A percentile compares a stretch with the other conserved stretches of the same genome.
Conservation (phyloP, 1,284 basidiomycete genomes). For the Tylopilus sp. region DNA sequence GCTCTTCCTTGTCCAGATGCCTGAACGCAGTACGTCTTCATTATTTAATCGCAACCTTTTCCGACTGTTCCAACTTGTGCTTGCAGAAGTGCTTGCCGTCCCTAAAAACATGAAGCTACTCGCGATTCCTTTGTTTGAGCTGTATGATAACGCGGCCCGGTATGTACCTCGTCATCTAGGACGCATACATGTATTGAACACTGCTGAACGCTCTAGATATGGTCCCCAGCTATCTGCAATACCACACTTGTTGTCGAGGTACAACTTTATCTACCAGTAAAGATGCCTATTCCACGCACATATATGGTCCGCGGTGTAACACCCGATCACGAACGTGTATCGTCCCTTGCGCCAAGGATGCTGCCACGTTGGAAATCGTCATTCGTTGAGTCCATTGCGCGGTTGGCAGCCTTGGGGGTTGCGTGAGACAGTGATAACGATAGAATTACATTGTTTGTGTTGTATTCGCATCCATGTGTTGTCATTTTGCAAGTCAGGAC, state of each 20-base stretch:
- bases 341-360: background rate
- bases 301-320: background rate
- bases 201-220: slow-evolving; percentile 29
- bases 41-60: background rate
- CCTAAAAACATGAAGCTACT: slow-evolving; percentile 99
- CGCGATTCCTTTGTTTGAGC: slow-evolving; percentile 93
- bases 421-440: slow-evolving; percentile 8
- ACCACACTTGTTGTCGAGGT: slow-evolving; percentile 91
- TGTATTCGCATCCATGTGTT: slow-evolving; percentile 30
- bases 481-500: no score
- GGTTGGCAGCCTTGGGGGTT: background rate
- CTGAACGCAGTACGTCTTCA: slow-evolving; percentile 79
- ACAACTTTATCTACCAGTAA: slow-evolving; percentile 74
- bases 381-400: background rate
- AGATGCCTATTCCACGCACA: background rate
- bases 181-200: slow-evolving; percentile 5
- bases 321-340: background rate
- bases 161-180: slow-evolving; percentile 43
- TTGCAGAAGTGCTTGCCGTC: slow-evolving; percentile 90
- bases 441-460: slow-evolving; percentile 23
- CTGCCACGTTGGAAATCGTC: background rate
- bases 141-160: slow-evolving; percentile 95
- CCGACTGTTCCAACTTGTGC: no score
- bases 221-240: slow-evolving; percentile 91
- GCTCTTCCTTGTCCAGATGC: slow-evolving; percentile 93